A percentile compares a stretch with the other conserved stretches of the same genome.
phyloP scores from a whole-genome alignment of 495 filamentous ascomycete genomes.

The Entonaema liquescens region DNA sequence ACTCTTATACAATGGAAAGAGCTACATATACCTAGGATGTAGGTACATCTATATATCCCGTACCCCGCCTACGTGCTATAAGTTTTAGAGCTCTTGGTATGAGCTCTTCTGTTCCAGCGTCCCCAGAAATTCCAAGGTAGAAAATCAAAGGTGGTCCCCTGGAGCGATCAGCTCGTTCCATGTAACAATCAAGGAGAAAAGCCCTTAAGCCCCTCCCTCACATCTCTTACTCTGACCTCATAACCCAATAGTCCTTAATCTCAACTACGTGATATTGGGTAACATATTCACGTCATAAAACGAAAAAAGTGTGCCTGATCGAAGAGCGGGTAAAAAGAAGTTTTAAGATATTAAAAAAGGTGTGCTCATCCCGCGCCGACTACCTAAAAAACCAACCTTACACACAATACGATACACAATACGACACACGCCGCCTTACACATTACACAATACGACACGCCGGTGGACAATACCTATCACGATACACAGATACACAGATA shows the following conservation, averaged over 20 bases:
- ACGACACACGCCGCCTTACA: not conserved
- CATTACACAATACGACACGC: conserved; percentile 6
- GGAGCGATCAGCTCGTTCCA: not conserved
- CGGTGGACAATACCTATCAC: not conserved
- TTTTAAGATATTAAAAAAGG: conserved; percentile 21
- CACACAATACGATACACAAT: not conserved
- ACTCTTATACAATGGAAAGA: too few species aligned
- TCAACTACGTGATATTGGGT: conserved; percentile 36
- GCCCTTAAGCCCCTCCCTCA: not conserved
- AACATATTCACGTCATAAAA: conserved; percentile 44
- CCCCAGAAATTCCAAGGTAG: not conserved
- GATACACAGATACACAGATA: conserved; percentile 1
- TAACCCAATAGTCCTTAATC: conserved; percentile 10
- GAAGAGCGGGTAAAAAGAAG: conserved; percentile 1
- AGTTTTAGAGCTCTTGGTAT: conserved; percentile 9
- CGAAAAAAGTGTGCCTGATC: conserved; percentile 29
- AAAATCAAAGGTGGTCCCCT: not conserved
- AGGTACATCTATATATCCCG: not conserved
- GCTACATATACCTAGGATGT: too few species aligned
- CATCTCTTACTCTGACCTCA: conserved; percentile 19
- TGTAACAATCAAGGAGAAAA: conserved; percentile 4
- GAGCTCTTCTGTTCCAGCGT: conserved; percentile 11
- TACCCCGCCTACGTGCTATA: conserved; percentile 26
- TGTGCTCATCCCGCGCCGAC: conserved; percentile 33
- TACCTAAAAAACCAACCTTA: not conserved